These are phyloP conservation scores for Arctium minus DNA, from an alignment of 129 eudicot genomes.

Conservation along the genomic window DNA sequence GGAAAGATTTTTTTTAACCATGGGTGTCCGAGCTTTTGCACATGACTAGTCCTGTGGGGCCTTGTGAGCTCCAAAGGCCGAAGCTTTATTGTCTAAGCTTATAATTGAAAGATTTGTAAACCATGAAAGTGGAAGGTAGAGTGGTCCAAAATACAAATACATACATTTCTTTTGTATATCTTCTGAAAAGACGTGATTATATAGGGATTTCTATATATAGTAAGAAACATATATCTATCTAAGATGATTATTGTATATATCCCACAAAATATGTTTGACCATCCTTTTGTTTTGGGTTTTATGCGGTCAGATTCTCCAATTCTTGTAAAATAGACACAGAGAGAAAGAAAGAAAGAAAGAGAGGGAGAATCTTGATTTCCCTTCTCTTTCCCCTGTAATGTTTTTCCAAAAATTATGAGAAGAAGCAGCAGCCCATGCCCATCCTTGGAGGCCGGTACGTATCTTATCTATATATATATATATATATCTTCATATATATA, in stretches of 20 bases:
- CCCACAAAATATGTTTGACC: not conserved
- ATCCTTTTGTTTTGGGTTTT: conserved; percentile 13
- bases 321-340: conserved; percentile 4
- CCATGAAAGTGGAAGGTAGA: not conserved
- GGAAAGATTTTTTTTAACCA: not conserved
- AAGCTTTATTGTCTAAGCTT: not conserved
- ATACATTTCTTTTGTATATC: no score
- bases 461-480: not conserved
- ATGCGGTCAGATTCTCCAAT: conserved; percentile 13
- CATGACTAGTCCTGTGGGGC: no score
- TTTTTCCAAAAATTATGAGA: conserved; percentile 1
- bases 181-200: not conserved
- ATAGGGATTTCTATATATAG: not conserved
- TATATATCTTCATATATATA: not conserved
- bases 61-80: not conserved
- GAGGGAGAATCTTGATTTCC: conserved; percentile 11
- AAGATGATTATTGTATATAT: not conserved
- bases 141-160: no score
- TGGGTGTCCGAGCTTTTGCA: no score
- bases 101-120: not conserved
- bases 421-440: not conserved
- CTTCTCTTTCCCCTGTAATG: conserved; percentile 9
- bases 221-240: not conserved
- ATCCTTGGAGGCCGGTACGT: not conserved
- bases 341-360: not conserved